Percentiles rank a stretch among this genome's conserved stretches.
phyloP scores from a whole-genome alignment of 352 stramenopile genomes.

The Globisporangium emineosum region DNA sequence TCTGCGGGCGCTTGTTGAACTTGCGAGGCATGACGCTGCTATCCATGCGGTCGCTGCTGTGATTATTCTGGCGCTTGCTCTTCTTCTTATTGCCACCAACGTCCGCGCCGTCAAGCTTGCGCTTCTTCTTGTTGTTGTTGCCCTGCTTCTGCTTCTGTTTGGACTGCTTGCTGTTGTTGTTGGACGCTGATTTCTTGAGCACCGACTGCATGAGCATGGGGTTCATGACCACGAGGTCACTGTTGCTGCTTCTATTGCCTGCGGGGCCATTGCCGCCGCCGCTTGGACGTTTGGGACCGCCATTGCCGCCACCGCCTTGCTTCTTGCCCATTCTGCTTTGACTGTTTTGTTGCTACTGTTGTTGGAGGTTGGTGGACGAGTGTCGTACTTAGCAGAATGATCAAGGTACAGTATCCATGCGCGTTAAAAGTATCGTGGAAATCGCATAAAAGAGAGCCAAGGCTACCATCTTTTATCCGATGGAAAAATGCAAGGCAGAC shows the following conservation, averaged over 20 bases:
- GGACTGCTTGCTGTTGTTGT: slow-evolving; percentile 6
- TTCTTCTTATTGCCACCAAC: slow-evolving; percentile 10
- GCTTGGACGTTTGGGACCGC: background rate
- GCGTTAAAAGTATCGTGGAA: background rate
- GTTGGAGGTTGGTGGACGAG: background rate
- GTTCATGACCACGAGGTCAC: slow-evolving; percentile 17
- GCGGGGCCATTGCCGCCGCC: slow-evolving; percentile 1
- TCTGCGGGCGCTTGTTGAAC: slow-evolving; percentile 9
- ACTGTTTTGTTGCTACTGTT: background rate
- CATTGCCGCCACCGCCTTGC: background rate
- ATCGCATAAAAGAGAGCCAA: background rate
- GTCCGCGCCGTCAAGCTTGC: slow-evolving; percentile 5
- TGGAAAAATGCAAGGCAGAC: background rate
- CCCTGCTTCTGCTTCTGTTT: slow-evolving; percentile 13
- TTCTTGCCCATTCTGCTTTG: slow-evolving; percentile 12
- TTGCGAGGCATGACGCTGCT: background rate
- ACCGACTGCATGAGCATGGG: slow-evolving; percentile 25
- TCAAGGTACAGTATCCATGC: background rate
- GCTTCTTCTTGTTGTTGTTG: slow-evolving; percentile 19
- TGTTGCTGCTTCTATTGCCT: background rate
- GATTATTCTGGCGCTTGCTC: background rate
- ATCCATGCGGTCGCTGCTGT: background rate
- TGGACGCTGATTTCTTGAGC: background rate
- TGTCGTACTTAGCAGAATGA: background rate
- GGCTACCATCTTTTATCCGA: background rate